Base-by-base conservation (phyloP, 352 stramenopile species). In the Phytophthora meadii region DNA sequence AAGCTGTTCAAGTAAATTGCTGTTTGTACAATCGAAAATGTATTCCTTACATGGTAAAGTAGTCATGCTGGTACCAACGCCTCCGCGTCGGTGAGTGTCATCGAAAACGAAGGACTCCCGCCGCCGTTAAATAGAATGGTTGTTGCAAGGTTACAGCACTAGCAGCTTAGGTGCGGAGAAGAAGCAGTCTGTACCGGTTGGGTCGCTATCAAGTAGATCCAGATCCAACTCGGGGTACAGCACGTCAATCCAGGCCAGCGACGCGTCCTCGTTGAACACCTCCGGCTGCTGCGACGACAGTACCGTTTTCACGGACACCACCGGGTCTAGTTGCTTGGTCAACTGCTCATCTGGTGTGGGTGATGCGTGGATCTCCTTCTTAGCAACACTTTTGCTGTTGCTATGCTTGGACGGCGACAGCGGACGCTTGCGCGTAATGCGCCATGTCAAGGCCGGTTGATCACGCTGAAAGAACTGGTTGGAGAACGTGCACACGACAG, bases 401-500 rank as follows among this genome's bases (percentile, higher is more conserved):
- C 32, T 51, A 12, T 59, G 19, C 32, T 65, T 66, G 30, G 55
- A 6, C 19, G 55, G 58, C 15, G 63, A 65, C 45, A 80, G 46
- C 36, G 65, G 34, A 24, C 77, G 69, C 57, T 91, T 91, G 42
- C 82, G 82, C 17, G 77, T 89, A 52, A 92, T 92, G 45, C 76
- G 58, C 79, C 80, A 87, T 5, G 74, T 83, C 22, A 89, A 68
- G 15, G 82, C 77, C 5, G 83, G 81, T 34, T 88, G 55, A 65
- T 89, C 81, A 15, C 83, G 77, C 54, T 78, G 62, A 52, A 90
- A 92, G 61, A 81, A 87, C 19, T 70, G 62, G 68, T 92, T 94
- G 22, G 74, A 88, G 65, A 92, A 94, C 14, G 86, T 92, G 79
- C 84, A 94, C 8, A 90, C 79, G 19, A 81, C 71, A 19, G 77